Evolutionary conservation across 805 yeast genomes (phyloP), one percentile per base, ranked within the genome.

Genomic region (Metschnikowia picachoensis): DNA sequence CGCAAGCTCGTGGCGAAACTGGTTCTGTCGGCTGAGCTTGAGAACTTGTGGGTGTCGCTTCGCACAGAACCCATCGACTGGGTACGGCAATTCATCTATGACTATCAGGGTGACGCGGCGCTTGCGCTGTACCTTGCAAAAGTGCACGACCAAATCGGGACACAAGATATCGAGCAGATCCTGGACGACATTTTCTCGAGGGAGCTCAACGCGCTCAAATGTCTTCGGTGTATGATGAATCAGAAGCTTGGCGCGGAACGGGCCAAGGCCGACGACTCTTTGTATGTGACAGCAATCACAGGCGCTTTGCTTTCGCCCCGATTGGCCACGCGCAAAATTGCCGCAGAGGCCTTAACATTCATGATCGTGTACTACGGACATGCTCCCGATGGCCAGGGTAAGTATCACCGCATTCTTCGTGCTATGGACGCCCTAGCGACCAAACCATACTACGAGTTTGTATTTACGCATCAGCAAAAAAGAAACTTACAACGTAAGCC

Each of bases 41-140:
- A 85, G 34, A 87, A 87, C 55, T 74, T 94, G 43, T 88, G 94
- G 86, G 96, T 94, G 6, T 88, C 96, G 39, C 72, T 92, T 36
- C 80, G 98, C 52, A 89, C 98, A 0, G 98, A 92, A 61, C 90
- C 91, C 20, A 68, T 72, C 15, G 74, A 68, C 46, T 92, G 98
- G 97, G 94, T 88, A 0, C 74, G 79, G 40, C 74, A 72, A 17
- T 94, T 94, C 57, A 73, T 89, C n/a, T 68, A 63, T 49, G 80
- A 75, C 42, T 75, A 79, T 37, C 95, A 88, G 61, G 98, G 98
- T 9, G 89, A 85, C 48, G 76, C 83, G 8, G 86, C 89, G 0
- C 73, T 94, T 43, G 80, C 88, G 8, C 79, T 82, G 13, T 81
- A 80, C 32, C 68, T 72, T 43, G 56, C 59, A 25, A 67, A 68